These are phyloP conservation scores for Gonium pectorale DNA, from an alignment of 139 green algal species.

Conservation along the genomic window DNA sequence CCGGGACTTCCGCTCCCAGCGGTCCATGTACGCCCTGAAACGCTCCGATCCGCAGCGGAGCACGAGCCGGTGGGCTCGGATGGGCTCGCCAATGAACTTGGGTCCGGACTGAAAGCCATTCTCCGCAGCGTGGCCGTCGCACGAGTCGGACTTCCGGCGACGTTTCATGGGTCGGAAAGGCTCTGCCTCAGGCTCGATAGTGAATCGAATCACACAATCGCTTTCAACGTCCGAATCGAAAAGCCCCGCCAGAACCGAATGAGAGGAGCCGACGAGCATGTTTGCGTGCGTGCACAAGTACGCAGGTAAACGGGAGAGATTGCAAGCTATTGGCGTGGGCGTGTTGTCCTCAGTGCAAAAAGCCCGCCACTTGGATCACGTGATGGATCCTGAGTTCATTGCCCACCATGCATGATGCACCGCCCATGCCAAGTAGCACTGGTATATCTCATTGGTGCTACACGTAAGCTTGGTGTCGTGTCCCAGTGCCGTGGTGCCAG, in stretches of 20 bases:
- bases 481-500: too few relatives aligned
- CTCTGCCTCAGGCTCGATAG: neutral
- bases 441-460: too few relatives aligned
- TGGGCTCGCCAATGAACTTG: neutral
- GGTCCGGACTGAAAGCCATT: neutral
- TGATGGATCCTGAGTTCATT: too few relatives aligned
- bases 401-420: too few relatives aligned
- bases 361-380: too few relatives aligned
- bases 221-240: neutral
- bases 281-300: too few relatives aligned
- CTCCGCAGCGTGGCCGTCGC: neutral
- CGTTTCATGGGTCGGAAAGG: neutral
- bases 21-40: constrained; percentile 4
- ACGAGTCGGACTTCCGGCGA: neutral
- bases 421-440: too few relatives aligned
- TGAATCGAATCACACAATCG: constrained; percentile 11
- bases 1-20: neutral
- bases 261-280: too few relatives aligned
- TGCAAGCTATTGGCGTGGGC: too few relatives aligned
- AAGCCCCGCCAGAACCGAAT: neutral
- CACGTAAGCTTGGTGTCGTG: too few relatives aligned
- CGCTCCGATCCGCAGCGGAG: constrained; percentile 11
- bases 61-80: neutral
- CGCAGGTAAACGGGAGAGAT: too few relatives aligned
- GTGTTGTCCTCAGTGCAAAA: too few relatives aligned